Evolutionary conservation across 768 basidiomycete species (phyloP).

Genomic region (Lepiota subincarnata): DNA sequence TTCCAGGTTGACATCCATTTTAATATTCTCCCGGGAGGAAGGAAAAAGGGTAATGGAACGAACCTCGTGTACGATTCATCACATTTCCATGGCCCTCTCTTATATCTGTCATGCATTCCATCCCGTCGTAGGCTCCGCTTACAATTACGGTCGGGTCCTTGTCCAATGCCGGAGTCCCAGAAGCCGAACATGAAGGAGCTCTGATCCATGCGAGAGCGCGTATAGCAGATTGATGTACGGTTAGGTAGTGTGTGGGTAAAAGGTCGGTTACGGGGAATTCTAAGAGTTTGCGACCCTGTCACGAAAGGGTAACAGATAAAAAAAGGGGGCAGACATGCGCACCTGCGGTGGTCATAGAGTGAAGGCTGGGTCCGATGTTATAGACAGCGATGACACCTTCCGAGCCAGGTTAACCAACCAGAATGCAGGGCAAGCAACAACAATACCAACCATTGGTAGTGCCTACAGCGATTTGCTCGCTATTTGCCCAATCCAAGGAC

Average conservation of each 20-base stretch:
- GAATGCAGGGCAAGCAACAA: background rate
- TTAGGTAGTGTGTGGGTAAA: conserved; percentile 69
- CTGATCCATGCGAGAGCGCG: conserved; percentile 74
- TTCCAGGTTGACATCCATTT: background rate
- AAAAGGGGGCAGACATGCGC: conserved; percentile 6
- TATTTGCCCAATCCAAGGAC: conserved; percentile 88
- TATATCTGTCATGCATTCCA: conserved; percentile 72
- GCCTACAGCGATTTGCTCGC: conserved; percentile 76
- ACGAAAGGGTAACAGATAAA: background rate
- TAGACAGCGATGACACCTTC: conserved; percentile 57
- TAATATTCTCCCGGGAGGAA: background rate
- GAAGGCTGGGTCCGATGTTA: conserved; percentile 43
- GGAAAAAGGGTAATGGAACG: conserved; percentile 1
- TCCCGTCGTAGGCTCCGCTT: conserved; percentile 79
- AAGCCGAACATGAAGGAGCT: conserved; percentile 49
- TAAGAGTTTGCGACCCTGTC: conserved; percentile 9
- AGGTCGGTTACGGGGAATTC: conserved; percentile 34
- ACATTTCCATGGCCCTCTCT: conserved; percentile 63
- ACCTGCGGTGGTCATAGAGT: conserved; percentile 28
- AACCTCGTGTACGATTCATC: conserved; percentile 78
- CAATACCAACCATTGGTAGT: conserved; percentile 69
- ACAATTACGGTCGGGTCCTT: conserved; percentile 70
- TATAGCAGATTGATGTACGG: conserved; percentile 76
- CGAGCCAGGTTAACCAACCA: conserved; percentile 7
- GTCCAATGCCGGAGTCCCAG: conserved; percentile 41